Evolutionary conservation across 2,329 filamentous ascomycete genomes (phyloP), one percentile per base, ranked within the genome.

Genomic region (Microdochium nivale): DNA sequence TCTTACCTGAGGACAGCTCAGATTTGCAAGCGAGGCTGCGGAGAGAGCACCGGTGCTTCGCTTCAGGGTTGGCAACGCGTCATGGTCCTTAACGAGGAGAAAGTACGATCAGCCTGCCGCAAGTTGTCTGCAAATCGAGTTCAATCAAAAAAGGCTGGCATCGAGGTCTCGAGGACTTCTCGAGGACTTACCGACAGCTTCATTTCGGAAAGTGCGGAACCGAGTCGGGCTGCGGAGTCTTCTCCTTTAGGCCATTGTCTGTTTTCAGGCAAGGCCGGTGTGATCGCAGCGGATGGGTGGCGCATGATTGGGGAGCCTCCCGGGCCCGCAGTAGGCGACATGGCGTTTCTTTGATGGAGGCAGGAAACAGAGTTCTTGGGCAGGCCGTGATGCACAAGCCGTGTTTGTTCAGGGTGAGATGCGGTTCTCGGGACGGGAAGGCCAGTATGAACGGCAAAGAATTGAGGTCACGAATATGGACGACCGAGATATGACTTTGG

Each of bases 1-100:
- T 53, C 63, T 55, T 56, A 81, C 80, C 75, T 81, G 81, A 59
- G 72, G 67, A 55, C 63, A 69, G 59, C 69, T 70, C 63, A 81
- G 78, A 53, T 82, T 83, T 52, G 70, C 72, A 57, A 82, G 63
- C 60, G 79, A 82, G 48, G 75, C 78, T 4, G 79, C 74, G 25
- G 73, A 65, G 56, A 83, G 67, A 37, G 72, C 70, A 35, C 70
- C 66, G 27, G 76, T 65, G n/a, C 67, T 64, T 58, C 74, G 77
- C 61, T 76, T 76, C 56, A 59, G 57, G 50, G 59, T 58, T 19
- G 56, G 49, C 25, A 54, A 19, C 19, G 30, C 52, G 52, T 62
- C 58, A 25, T 56, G 52, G 23, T 61, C 62, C 61, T 65, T 5
- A 30, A 5, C 27, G 5, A 30, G 27, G n/a, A n/a, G n/a, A n/a